These are phyloP conservation scores for Pinus albicaulis DNA, from an alignment of 75 land plant species.

Conservation along the genomic window DNA sequence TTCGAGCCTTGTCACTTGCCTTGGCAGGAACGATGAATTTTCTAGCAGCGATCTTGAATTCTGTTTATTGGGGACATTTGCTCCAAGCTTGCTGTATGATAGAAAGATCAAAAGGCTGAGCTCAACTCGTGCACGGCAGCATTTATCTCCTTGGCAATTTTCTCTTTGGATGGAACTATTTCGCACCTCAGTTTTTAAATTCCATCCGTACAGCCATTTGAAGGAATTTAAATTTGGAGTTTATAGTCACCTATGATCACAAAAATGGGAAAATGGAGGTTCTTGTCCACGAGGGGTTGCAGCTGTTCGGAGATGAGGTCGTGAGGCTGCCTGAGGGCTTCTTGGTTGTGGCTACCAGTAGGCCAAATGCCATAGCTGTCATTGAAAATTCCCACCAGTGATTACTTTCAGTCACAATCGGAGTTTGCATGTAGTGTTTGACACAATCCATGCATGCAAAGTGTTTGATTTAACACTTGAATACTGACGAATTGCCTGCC, in stretches of 20 bases:
- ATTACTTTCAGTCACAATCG: constrained; percentile 86
- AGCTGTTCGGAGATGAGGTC: constrained; percentile 54
- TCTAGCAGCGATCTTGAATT: constrained; percentile 94
- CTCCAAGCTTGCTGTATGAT: constrained; percentile 85
- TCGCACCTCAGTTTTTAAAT: constrained; percentile 83
- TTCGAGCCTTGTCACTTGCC: constrained; percentile 53
- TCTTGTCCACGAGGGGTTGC: constrained; percentile 17
- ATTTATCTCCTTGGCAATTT: constrained; percentile 67
- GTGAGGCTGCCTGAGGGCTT: constrained; percentile 74
- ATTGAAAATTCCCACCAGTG: constrained; percentile 53
- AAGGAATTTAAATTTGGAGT: constrained; percentile 76
- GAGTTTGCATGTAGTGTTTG: constrained; percentile 28
- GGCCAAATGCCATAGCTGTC: constrained; percentile 76
- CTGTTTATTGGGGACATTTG: constrained; percentile 79
- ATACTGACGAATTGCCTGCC: no score
- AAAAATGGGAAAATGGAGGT: constrained; percentile 93
- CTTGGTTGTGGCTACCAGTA: constrained; percentile 44
- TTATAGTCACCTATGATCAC: constrained; percentile 77
- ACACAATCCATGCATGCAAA: no score
- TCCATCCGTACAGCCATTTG: constrained; percentile 82
- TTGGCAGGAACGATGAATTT: constrained; percentile 77
- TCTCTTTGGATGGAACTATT: constrained; percentile 62
- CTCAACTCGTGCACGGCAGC: constrained; percentile 54
- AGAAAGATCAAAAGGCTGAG: constrained; percentile 75
- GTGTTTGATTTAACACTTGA: no score